Evolutionary conservation across 148 eudicot species (phyloP).

Genomic region (Silene conica): DNA sequence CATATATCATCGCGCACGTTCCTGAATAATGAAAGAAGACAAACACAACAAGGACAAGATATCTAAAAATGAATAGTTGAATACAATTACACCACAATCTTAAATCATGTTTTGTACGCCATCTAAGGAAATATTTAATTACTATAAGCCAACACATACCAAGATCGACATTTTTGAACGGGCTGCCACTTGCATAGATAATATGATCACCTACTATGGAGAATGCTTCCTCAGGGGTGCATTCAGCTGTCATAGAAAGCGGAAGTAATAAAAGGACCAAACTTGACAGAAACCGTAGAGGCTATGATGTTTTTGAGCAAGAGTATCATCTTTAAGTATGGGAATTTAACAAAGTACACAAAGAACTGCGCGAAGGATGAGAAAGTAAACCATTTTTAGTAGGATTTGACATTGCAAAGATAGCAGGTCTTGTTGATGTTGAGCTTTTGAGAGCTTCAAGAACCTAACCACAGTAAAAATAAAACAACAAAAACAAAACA

Average conservation of each 20-base stretch:
- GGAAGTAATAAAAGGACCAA: constrained; percentile 4
- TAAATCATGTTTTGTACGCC: background rate
- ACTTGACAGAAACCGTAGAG: background rate
- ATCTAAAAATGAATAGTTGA: background rate
- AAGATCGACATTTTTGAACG: constrained; percentile 79
- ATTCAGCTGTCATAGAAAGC: constrained; percentile 65
- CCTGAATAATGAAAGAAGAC: background rate
- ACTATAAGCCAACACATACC: constrained; percentile 43
- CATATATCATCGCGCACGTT: background rate
- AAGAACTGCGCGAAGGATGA: constrained; percentile 6
- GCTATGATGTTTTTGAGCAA: background rate
- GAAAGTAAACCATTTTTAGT: constrained; percentile 67
- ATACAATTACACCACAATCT: background rate
- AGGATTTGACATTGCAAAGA: constrained; percentile 98
- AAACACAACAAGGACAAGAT: background rate
- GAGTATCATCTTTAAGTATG: constrained; percentile 40
- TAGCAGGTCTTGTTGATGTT: constrained; percentile 90
- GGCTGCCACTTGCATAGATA: constrained; percentile 93
- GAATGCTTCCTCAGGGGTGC: constrained; percentile 94
- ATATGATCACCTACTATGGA: constrained; percentile 79
- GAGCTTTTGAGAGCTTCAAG: constrained; percentile 82
- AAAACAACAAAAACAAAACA: background rate
- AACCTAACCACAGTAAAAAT: constrained; percentile 41
- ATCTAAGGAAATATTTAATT: background rate
- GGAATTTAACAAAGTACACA: background rate